Percentiles rank a stretch among this genome's conserved stretches.
phyloP scores from a whole-genome alignment of 1,284 basidiomycete species.

The Marasmius oreades region DNA sequence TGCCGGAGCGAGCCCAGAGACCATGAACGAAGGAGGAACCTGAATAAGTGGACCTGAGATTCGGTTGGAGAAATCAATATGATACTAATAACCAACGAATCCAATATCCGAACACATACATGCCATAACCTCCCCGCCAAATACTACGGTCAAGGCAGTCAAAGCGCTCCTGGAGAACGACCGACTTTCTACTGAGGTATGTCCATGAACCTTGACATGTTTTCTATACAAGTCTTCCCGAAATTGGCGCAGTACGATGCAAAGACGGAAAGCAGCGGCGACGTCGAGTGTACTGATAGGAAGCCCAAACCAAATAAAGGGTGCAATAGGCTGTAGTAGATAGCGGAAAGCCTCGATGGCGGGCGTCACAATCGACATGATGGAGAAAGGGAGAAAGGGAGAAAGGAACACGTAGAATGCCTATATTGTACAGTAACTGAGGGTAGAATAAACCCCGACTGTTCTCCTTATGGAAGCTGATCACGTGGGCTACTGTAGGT shows the following conservation, averaged over 20 bases:
- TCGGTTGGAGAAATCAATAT: slow-evolving; percentile 4
- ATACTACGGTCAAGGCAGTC: slow-evolving; percentile 63
- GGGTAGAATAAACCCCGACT: too few species aligned
- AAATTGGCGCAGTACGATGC: slow-evolving; percentile 62
- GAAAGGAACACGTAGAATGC: neutral
- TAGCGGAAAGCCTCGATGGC: slow-evolving; percentile 51
- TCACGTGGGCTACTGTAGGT: neutral
- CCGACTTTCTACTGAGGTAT: slow-evolving; percentile 36
- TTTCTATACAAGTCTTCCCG: slow-evolving; percentile 45
- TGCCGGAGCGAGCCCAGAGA: slow-evolving; percentile 54
- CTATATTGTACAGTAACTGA: neutral
- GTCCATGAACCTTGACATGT: slow-evolving; percentile 37
- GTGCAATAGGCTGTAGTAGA: slow-evolving; percentile 56
- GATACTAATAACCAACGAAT: neutral
- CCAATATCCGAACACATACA: slow-evolving; percentile 38
- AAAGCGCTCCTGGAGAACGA: slow-evolving; percentile 56
- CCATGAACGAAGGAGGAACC: slow-evolving; percentile 65
- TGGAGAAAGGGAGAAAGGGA: neutral
- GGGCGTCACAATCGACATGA: slow-evolving; percentile 35
- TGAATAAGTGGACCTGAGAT: slow-evolving; percentile 58
- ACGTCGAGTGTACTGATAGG: slow-evolving; percentile 60
- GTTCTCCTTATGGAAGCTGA: too few species aligned
- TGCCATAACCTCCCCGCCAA: slow-evolving; percentile 67
- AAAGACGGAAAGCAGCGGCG: slow-evolving; percentile 61
- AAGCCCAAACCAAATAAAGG: slow-evolving; percentile 66